A percentile compares a stretch with the other conserved stretches of the same genome.
These are phyloP conservation scores for Prunus fruticosa DNA, from an alignment of 306 rosid genomes.

Conservation along the genomic window DNA sequence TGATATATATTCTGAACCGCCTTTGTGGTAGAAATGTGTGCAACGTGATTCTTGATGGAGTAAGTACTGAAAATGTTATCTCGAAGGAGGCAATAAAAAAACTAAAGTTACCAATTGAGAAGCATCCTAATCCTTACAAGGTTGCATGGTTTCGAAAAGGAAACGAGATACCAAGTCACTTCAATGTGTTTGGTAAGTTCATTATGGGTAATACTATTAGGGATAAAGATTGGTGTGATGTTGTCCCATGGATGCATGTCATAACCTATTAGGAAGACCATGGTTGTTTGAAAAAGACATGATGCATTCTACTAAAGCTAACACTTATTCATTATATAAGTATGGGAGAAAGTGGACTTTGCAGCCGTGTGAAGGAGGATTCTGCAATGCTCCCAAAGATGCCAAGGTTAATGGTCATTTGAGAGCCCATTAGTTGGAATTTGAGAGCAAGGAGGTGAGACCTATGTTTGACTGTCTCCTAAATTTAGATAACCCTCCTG, in stretches of 20 bases:
- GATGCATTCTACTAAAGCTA: no score
- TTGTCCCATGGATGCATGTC: background rate
- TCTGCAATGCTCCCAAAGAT: background rate
- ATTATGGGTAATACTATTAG: no score
- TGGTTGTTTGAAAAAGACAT: background rate
- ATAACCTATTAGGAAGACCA: background rate
- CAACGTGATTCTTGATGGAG: background rate
- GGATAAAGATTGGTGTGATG: background rate
- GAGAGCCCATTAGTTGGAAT: background rate
- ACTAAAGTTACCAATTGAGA: no score
- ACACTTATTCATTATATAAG: no score
- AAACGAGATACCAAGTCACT: background rate
- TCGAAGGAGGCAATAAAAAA: no score
- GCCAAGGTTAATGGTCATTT: background rate
- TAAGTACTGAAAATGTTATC: no score
- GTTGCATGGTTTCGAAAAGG: background rate
- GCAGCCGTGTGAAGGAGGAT: background rate
- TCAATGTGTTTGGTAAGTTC: background rate
- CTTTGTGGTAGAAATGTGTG: background rate
- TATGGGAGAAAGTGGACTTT: background rate
- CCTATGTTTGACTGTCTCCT: background rate
- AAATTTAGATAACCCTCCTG: no score
- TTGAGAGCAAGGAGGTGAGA: background rate
- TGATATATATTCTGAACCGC: background rate
- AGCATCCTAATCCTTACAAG: no score